Evolutionary conservation across 805 yeast species (phyloP).

Genomic region (Clavispora asparagi): DNA sequence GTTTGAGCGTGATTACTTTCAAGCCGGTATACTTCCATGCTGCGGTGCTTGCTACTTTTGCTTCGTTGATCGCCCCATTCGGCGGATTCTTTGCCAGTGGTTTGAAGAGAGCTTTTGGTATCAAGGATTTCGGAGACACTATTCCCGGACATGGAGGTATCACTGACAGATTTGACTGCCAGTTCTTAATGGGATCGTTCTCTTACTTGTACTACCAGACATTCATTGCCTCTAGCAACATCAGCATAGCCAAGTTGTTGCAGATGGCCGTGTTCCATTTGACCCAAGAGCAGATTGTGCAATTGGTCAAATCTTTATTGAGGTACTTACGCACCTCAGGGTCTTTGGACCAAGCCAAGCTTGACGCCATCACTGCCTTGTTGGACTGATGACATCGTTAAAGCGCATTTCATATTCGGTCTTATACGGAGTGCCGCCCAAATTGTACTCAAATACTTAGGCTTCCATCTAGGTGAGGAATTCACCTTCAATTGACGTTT

Average conservation of each 20-base stretch:
- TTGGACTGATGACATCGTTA: slow-evolving; percentile 17
- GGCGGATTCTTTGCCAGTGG: slow-evolving; percentile 99
- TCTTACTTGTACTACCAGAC: slow-evolving; percentile 90
- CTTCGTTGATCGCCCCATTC: slow-evolving; percentile 95
- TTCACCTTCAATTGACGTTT: not conserved
- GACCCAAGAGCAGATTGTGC: slow-evolving; percentile 57
- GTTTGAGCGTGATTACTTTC: slow-evolving; percentile 48
- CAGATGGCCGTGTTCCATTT: slow-evolving; percentile 73
- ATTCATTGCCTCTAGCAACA: slow-evolving; percentile 68
- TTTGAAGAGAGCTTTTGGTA: slow-evolving; percentile 92
- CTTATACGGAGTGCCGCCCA: not conserved
- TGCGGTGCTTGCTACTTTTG: slow-evolving; percentile 82
- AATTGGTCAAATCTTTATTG: slow-evolving; percentile 55
- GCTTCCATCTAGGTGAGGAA: not conserved
- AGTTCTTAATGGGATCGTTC: slow-evolving; percentile 95
- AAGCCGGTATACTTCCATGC: slow-evolving; percentile 92
- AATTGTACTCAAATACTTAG: not conserved
- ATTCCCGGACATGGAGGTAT: slow-evolving; percentile 99
- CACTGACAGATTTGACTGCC: slow-evolving; percentile 97
- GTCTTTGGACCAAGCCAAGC: slow-evolving; percentile 23
- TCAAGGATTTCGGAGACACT: slow-evolving; percentile 96
- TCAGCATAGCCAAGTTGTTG: slow-evolving; percentile 68
- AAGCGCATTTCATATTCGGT: not conserved
- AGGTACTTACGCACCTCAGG: slow-evolving; percentile 42
- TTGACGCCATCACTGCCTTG: slow-evolving; percentile 23